Evolutionary conservation across 306 rosid genomes (phyloP).

Genomic region (Rosa lucieae): DNA sequence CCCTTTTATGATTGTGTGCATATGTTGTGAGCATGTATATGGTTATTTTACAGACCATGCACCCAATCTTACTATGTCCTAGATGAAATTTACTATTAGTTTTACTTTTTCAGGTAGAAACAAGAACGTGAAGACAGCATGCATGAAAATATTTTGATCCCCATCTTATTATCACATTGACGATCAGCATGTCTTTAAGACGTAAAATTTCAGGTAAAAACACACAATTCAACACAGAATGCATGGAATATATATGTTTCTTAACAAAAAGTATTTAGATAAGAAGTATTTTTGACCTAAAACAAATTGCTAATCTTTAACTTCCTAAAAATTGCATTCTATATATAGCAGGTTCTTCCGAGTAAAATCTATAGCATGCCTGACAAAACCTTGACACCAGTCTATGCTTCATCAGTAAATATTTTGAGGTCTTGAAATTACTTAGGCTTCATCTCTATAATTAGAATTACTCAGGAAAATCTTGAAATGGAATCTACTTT

Average conservation of each 20-base stretch:
- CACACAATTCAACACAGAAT: constrained; percentile 2
- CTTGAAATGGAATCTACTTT: neutral
- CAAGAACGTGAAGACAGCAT: no score
- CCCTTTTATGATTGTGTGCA: no score
- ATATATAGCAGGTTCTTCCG: neutral
- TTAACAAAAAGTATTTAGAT: neutral
- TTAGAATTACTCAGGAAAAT: neutral
- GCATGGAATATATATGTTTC: neutral
- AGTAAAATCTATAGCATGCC: neutral
- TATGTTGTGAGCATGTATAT: no score
- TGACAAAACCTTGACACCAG: neutral
- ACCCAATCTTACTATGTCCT: neutral
- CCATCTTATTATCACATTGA: neutral
- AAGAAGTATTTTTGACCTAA: neutral
- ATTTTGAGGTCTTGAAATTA: neutral
- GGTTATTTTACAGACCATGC: no score
- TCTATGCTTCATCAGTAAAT: neutral
- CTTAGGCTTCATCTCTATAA: neutral
- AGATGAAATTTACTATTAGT: neutral
- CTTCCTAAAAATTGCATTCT: neutral
- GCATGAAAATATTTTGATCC: neutral
- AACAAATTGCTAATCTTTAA: neutral
- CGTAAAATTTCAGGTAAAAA: neutral
- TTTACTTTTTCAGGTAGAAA: neutral
- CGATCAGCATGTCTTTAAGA: neutral